Percentiles rank a stretch among this genome's conserved stretches.
phyloP scores from a whole-genome alignment of 2,329 filamentous ascomycete species.

The Paraphaeosphaeria sporulosa region DNA sequence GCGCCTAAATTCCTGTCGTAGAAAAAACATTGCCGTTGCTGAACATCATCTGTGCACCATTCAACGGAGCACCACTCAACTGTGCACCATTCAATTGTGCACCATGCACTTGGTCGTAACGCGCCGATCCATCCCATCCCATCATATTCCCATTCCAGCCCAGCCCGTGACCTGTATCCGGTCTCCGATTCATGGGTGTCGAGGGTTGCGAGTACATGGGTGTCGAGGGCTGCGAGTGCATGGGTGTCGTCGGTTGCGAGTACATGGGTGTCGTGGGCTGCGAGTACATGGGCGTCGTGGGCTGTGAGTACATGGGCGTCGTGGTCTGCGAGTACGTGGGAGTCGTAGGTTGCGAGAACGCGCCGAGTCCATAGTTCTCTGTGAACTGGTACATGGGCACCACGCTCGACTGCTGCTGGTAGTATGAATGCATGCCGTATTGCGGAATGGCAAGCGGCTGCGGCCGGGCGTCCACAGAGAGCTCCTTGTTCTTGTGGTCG shows the following conservation, averaged over 20 bases:
- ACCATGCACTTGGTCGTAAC: too few relatives aligned
- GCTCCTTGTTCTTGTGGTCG: constrained; percentile 79
- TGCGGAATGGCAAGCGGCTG: constrained; percentile 29
- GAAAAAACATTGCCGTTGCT: too few relatives aligned
- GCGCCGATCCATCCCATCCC: neutral
- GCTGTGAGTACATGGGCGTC: too few relatives aligned
- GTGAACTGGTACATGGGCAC: constrained; percentile 19
- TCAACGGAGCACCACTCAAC: too few relatives aligned
- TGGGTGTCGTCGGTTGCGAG: constrained; percentile 21
- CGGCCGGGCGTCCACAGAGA: constrained; percentile 29
- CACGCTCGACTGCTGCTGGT: constrained; percentile 9
- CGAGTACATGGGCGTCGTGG: too few relatives aligned
- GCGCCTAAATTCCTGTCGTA: too few relatives aligned
- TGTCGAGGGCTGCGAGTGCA: neutral
- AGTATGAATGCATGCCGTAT: constrained; percentile 14
- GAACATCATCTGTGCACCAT: too few relatives aligned
- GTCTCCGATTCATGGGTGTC: too few relatives aligned
- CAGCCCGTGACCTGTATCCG: too few relatives aligned
- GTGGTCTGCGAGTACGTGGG: constrained; percentile 21
- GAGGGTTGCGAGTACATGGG: too few relatives aligned
- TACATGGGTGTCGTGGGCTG: constrained; percentile 27
- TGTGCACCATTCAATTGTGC: too few relatives aligned
- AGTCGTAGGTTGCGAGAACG: constrained; percentile 23
- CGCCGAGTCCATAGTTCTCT: constrained; percentile 17
- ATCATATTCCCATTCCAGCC: neutral